A percentile compares a stretch with the other conserved stretches of the same genome.
These are phyloP conservation scores for Aspergillus funiculosus DNA, from an alignment of 495 filamentous ascomycete genomes.

Conservation along the genomic window DNA sequence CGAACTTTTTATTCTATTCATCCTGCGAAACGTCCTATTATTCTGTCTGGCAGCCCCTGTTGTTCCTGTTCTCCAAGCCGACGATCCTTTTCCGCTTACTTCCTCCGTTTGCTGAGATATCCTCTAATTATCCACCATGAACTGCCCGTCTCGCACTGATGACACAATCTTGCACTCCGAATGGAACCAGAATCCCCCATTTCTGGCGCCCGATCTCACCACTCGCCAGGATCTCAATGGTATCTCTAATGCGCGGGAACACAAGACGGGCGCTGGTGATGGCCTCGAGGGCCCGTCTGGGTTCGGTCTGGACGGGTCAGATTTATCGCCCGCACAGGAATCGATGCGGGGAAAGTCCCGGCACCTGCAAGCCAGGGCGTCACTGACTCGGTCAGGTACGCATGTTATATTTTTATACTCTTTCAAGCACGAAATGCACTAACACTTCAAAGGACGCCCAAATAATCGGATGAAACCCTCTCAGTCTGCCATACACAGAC, in stretches of 20 bases:
- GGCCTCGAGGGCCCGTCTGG: neutral
- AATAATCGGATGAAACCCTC: conserved; percentile 8
- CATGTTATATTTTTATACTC: neutral
- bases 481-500: conserved; percentile 15
- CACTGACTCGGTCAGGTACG: conserved; percentile 34
- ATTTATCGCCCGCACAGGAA: conserved; percentile 1
- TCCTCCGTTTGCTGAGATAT: conserved; percentile 9
- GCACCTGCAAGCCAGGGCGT: conserved; percentile 16
- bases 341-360: conserved; percentile 10
- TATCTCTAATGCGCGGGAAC: conserved; percentile 33
- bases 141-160: conserved; percentile 58
- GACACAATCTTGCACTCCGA: conserved; percentile 48
- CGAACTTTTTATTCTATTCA: too few species aligned
- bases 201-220: conserved; percentile 52
- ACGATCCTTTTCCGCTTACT: too few species aligned
- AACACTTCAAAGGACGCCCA: conserved; percentile 22
- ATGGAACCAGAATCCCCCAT: conserved; percentile 57
- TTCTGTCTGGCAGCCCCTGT: too few species aligned
- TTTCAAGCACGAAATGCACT: conserved; percentile 3
- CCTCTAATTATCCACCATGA: conserved; percentile 42
- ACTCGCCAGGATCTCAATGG: conserved; percentile 62
- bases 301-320: conserved; percentile 13
- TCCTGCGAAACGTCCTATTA: too few species aligned
- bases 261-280: conserved; percentile 8
- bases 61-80: too few species aligned